Base-by-base conservation (phyloP, 1,139 yeast species). In the Yueomyces sp. region DNA sequence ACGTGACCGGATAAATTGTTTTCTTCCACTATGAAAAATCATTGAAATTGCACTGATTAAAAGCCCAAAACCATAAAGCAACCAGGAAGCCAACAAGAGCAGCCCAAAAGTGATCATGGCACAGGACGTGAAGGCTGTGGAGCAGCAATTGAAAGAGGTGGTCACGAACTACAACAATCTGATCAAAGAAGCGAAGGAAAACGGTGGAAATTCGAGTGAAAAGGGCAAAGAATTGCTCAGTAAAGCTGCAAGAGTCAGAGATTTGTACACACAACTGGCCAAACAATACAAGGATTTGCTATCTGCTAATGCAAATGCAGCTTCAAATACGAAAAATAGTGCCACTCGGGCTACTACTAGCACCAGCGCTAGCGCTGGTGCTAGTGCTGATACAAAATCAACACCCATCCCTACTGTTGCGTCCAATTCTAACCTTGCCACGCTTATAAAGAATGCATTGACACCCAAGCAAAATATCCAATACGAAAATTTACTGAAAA, bases 201-300 rank as follows among this genome's bases (percentile, higher is more conserved):
- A 69, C 0, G 81, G 80, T 5, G 63, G 66, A 9, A n/a, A 6
- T n/a, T 79, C 76, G 40, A 73, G 83, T 4, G 79, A 75, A 0
- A 78, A 74, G 50, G 91, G 89, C n/a, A 76, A 75, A 56, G 77
- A 73, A 51, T 85, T 81, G 55, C 65, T 75, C 50, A 67, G 70
- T 48, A 78, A 76, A 47, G 93, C 91, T 2, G 82, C 82, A 44
- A 74, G 74, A 45, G 77, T 84, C 51, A 59, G 58, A 46, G n/a
- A 33, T 11, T 33, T 33, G n/a, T 33, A 11, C n/a, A 33, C 6
- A 9, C 35, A 33, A 33, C 19, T 33, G 19, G 5, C n/a, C 4
- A 6, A 5, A 11, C n/a, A 33, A 11, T 30, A 30, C 11, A 30
- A 30, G 11, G 11, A 30, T 30, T 7, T 7, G 19, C 19, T 4